Evolutionary conservation across 257 asterid species (phyloP).

Genomic region (Perilla frutescens): DNA sequence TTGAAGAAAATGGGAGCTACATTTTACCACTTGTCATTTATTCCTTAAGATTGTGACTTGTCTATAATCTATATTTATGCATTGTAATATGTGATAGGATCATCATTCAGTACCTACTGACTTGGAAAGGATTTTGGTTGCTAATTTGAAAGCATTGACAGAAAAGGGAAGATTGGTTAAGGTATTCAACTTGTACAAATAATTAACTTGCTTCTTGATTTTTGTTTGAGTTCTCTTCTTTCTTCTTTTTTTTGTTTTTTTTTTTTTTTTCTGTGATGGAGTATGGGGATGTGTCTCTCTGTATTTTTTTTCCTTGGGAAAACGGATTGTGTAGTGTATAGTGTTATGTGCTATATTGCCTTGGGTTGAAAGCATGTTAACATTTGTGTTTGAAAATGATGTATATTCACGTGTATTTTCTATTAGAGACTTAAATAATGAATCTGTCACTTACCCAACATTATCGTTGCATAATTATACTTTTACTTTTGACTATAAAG

Average conservation of each 20-base stretch:
- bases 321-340: neutral
- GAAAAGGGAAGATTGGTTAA: conserved; percentile 70
- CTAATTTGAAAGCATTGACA: conserved; percentile 72
- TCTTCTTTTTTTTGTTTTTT: neutral
- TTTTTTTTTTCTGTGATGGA: neutral
- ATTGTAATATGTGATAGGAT: conserved; percentile 53
- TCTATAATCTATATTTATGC: neutral
- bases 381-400: neutral
- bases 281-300: neutral
- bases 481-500: neutral
- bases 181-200: conserved; percentile 48
- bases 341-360: neutral
- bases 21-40: neutral
- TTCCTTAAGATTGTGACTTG: neutral
- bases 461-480: neutral
- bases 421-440: neutral
- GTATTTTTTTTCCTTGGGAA: neutral
- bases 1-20: neutral
- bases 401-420: neutral
- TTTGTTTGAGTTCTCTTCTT: neutral
- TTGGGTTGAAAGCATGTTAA: neutral
- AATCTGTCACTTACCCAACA: neutral
- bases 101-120: conserved; percentile 57
- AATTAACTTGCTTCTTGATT: neutral
- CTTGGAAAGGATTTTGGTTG: conserved; percentile 57